Conservation (phyloP, 2,329 filamentous ascomycete species). For the Pseudogymnoascus sp. region DNA sequence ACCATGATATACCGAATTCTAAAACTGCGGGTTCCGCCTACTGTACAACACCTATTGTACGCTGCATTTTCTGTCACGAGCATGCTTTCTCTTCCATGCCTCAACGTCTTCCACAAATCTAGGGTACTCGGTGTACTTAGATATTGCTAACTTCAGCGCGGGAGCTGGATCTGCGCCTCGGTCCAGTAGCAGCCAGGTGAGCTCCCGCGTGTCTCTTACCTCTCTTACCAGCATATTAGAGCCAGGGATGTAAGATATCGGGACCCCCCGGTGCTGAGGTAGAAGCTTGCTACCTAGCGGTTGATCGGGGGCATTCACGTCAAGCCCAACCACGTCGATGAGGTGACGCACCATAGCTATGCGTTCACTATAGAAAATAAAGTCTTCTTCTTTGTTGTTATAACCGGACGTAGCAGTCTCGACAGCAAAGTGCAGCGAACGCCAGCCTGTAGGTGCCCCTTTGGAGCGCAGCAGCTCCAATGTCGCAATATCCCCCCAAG, state of each 20-base stretch:
- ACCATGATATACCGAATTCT: no score
- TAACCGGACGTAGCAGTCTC: constrained; percentile 1
- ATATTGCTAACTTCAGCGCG: not conserved
- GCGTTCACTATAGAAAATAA: not conserved
- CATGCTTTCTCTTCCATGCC: not conserved
- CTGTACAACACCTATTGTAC: not conserved
- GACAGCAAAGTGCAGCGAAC: constrained; percentile 11
- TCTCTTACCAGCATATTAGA: not conserved
- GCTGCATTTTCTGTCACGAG: not conserved
- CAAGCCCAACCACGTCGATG: constrained; percentile 11
- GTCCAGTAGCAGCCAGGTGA: constrained; percentile 11
- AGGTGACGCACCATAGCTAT: constrained; percentile 14
- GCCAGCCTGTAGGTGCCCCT: constrained; percentile 11
- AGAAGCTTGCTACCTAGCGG: not conserved
- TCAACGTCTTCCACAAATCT: not conserved
- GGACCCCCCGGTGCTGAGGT: not conserved
- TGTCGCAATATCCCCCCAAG: constrained; percentile 6
- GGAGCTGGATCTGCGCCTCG: constrained; percentile 13
- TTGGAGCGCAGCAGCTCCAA: constrained; percentile 13
- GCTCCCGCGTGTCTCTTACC: constrained; percentile 8
- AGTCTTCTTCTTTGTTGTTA: not conserved
- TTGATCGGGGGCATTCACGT: constrained; percentile 11
- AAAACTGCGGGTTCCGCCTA: no score
- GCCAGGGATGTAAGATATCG: constrained; percentile 10
- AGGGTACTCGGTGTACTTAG: not conserved